Evolutionary conservation across 192 early-diverging fungal species (phyloP).

Genomic region (Pilobolus umbonatus): DNA sequence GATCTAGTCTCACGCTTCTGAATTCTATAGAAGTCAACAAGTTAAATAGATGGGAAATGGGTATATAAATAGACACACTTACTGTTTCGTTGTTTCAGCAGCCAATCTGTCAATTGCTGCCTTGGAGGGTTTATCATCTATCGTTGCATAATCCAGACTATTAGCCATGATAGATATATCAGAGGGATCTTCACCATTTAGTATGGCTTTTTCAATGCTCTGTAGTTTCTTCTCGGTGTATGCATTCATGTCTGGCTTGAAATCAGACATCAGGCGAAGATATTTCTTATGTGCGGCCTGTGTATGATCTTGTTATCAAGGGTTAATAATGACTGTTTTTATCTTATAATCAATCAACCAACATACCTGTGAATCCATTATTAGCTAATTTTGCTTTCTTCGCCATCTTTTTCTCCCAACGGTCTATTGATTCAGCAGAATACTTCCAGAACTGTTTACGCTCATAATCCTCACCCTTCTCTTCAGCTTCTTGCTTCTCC

Average conservation of each 20-base stretch:
- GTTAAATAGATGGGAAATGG: not conserved
- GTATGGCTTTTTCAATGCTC: slow-evolving; percentile 28
- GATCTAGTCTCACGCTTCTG: slow-evolving; percentile 56
- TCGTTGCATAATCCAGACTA: slow-evolving; percentile 56
- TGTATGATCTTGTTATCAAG: slow-evolving; percentile 53
- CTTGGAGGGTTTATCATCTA: slow-evolving; percentile 53
- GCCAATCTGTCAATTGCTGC: slow-evolving; percentile 69
- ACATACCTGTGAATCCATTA: slow-evolving; percentile 74
- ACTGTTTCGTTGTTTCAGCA: slow-evolving; percentile 71
- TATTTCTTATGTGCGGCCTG: slow-evolving; percentile 91
- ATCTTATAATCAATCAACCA: not conserved
- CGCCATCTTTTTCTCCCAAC: slow-evolving; percentile 78
- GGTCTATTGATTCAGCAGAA: slow-evolving; percentile 80
- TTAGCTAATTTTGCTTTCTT: slow-evolving; percentile 62
- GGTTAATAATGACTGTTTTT: not conserved
- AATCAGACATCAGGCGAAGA: slow-evolving; percentile 63
- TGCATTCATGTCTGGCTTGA: slow-evolving; percentile 78
- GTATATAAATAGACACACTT: slow-evolving; percentile 30
- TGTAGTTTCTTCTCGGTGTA: slow-evolving; percentile 67
- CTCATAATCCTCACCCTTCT: slow-evolving; percentile 79
- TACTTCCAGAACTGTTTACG: slow-evolving; percentile 78
- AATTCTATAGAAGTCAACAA: slow-evolving; percentile 38
- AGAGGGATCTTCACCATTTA: slow-evolving; percentile 32
- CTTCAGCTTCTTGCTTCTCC: slow-evolving; percentile 53
- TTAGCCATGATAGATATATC: slow-evolving; percentile 52